A percentile compares a stretch with the other conserved stretches of the same genome.
Evolutionary conservation across 2,329 filamentous ascomycete genomes (phyloP).

Genomic region (Diaporthe sp.): DNA sequence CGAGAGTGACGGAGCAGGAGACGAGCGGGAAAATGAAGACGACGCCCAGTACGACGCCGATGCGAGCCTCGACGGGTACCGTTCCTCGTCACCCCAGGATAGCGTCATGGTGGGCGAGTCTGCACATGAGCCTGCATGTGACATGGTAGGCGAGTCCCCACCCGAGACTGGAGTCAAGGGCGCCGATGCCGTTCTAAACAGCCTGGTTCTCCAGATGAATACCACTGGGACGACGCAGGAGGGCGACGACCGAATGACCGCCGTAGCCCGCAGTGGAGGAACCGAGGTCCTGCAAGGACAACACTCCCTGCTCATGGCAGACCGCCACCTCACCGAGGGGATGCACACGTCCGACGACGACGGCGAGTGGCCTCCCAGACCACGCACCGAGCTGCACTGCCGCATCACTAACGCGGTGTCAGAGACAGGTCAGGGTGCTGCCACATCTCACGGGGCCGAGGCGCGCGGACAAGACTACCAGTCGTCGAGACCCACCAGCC

Average conservation of each 20-base stretch:
- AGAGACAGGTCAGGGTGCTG: too few species aligned
- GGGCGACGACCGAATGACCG: background rate
- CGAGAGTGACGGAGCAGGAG: background rate
- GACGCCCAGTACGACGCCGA: background rate
- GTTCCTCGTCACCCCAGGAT: background rate
- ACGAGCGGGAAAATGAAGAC: background rate
- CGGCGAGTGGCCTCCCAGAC: background rate
- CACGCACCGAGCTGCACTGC: background rate
- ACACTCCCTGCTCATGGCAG: conserved; percentile 7
- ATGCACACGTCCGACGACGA: background rate
- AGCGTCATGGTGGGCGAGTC: conserved; percentile 12
- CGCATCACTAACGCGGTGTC: background rate
- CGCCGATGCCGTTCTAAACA: background rate
- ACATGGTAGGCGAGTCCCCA: background rate
- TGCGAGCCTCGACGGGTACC: background rate
- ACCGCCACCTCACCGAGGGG: background rate
- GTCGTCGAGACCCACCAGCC: background rate
- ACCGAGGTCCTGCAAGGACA: background rate
- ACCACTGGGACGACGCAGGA: background rate
- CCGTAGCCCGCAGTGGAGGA: background rate
- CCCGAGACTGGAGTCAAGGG: background rate
- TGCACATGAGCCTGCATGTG: background rate
- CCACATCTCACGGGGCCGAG: background rate
- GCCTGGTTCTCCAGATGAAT: background rate
- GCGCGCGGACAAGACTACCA: background rate